Evolutionary conservation across 306 rosid species (phyloP).

Genomic region (Begonia fuchsioides): DNA sequence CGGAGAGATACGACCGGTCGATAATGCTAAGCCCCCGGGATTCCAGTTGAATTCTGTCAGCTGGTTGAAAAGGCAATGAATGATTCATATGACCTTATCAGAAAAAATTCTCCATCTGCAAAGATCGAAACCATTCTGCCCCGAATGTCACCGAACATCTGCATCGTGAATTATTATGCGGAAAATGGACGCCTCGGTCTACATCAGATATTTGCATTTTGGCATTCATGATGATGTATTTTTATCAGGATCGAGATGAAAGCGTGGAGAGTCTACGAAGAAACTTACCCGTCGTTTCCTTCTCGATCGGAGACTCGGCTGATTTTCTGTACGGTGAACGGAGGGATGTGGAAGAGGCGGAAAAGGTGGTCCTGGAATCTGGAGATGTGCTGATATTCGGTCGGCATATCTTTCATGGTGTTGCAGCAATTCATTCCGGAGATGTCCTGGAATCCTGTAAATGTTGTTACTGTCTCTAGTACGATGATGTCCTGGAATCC

Average conservation of each 20-base stretch:
- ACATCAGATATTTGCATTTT: constrained; percentile 28
- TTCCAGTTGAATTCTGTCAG: constrained; percentile 28
- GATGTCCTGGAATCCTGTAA: no score
- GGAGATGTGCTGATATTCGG: constrained; percentile 86
- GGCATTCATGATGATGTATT: not conserved
- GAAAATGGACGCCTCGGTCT: constrained; percentile 53
- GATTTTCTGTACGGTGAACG: constrained; percentile 40
- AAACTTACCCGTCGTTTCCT: constrained; percentile 64
- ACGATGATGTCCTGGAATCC: no score
- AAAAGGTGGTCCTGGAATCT: constrained; percentile 28
- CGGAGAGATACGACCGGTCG: constrained; percentile 28
- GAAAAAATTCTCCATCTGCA: constrained; percentile 6
- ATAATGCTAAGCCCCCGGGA: constrained; percentile 38
- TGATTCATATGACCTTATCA: constrained; percentile 18
- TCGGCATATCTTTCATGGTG: constrained; percentile 65
- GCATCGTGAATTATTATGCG: constrained; percentile 58
- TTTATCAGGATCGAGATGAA: constrained; percentile 62
- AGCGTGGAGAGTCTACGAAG: constrained; percentile 24
- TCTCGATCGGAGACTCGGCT: constrained; percentile 76
- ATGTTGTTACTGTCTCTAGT: no score
- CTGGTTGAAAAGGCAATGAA: constrained; percentile 28
- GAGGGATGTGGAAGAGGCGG: constrained; percentile 28
- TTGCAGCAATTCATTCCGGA: constrained; percentile 20
- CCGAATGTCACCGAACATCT: constrained; percentile 35
- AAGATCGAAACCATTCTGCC: constrained; percentile 20